Percentiles rank a stretch among this genome's conserved stretches.
phyloP scores from a whole-genome alignment of 2,329 filamentous ascomycete species.

The Diplocarpon mali region DNA sequence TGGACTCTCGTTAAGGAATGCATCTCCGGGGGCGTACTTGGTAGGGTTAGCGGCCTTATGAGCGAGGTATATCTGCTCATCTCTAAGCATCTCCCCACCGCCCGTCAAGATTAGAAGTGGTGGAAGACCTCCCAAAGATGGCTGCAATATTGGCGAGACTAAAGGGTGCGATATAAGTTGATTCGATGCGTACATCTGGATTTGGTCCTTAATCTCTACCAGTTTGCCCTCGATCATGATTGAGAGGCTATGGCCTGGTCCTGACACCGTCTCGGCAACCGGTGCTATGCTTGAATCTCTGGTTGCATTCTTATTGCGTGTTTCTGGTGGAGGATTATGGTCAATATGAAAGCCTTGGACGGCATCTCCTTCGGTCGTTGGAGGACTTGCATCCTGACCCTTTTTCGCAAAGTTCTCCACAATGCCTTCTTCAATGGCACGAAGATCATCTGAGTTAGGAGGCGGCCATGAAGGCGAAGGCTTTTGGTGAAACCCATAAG shows the following conservation, averaged over 20 bases:
- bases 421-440: slow-evolving; percentile 34
- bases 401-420: slow-evolving; percentile 41
- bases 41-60: slow-evolving; percentile 85
- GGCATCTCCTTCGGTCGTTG: slow-evolving; percentile 28
- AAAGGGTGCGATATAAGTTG: slow-evolving; percentile 75
- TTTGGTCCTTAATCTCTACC: slow-evolving; percentile 76
- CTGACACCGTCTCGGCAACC: slow-evolving; percentile 26
- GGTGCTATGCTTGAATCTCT: slow-evolving; percentile 20
- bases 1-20: slow-evolving; percentile 51
- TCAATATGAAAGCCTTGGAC: slow-evolving; percentile 28
- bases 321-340: slow-evolving; percentile 17
- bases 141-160: slow-evolving; percentile 80
- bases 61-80: slow-evolving; percentile 90
- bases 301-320: slow-evolving; percentile 26
- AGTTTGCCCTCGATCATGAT: slow-evolving; percentile 61
- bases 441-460: slow-evolving; percentile 65
- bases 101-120: slow-evolving; percentile 80
- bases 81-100: slow-evolving; percentile 77
- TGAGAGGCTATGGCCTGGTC: slow-evolving; percentile 37
- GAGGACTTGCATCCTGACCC: slow-evolving; percentile 15
- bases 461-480: slow-evolving; percentile 90
- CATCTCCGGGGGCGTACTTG: slow-evolving; percentile 59
- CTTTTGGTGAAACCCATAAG: slow-evolving; percentile 79
- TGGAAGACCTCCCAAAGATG: slow-evolving; percentile 79
- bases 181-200: slow-evolving; percentile 80